phyloP scores from a whole-genome alignment of 345 rosid genomes.

The Rhizophora mangle region DNA sequence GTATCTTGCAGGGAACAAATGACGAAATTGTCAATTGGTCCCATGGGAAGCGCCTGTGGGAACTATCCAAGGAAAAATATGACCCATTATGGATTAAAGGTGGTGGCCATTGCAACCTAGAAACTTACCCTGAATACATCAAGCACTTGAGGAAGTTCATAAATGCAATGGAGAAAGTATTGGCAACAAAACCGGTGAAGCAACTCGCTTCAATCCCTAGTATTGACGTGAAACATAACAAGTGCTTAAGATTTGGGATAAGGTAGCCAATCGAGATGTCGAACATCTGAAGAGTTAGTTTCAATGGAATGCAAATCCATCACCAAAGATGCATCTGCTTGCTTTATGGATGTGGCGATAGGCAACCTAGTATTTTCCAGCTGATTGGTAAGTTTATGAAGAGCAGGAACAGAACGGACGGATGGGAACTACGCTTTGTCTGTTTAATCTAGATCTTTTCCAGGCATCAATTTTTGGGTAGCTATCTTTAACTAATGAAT shows the following conservation, averaged over 20 bases:
- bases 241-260: constrained; percentile 42
- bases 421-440: constrained; percentile 12
- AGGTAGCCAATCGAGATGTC: constrained; percentile 25
- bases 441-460: constrained; percentile 23
- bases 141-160: constrained; percentile 76
- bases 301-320: constrained; percentile 5
- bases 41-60: constrained; percentile 93
- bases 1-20: constrained; percentile 70
- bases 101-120: constrained; percentile 98
- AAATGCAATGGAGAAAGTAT: constrained; percentile 86
- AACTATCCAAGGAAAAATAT: constrained; percentile 78
- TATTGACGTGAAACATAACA: constrained; percentile 58
- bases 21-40: constrained; percentile 89
- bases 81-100: constrained; percentile 97
- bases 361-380: constrained; percentile 11
- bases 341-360: constrained; percentile 11
- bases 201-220: constrained; percentile 50
- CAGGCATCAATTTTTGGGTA: constrained; percentile 1
- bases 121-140: constrained; percentile 89
- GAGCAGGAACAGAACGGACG: constrained; percentile 5
- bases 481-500: constrained; percentile 4
- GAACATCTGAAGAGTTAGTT: constrained; percentile 13
- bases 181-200: constrained; percentile 46
- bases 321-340: constrained; percentile 9
- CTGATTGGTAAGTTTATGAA: constrained; percentile 9